Evolutionary conservation across 2,329 filamentous ascomycete species (phyloP).

Genomic region (Penicillium sp.): DNA sequence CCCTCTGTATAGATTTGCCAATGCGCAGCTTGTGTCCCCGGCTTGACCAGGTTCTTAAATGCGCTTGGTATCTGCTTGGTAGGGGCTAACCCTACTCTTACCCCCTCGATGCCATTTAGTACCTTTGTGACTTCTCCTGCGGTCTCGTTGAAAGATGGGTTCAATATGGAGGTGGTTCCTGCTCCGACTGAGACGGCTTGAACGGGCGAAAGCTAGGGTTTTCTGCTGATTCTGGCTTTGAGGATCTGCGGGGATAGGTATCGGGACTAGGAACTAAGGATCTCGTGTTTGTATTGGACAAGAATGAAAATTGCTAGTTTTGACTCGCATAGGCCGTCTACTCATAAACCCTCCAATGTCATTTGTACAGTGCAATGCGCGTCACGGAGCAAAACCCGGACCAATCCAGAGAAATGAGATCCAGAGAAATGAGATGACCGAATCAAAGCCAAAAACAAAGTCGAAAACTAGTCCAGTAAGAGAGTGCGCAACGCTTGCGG

Average conservation of each 20-base stretch:
- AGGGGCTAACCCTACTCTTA: not conserved
- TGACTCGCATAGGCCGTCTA: not conserved
- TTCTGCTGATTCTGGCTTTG: not conserved
- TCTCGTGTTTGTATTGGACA: not conserved
- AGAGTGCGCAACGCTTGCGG: not conserved
- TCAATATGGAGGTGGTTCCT: not conserved
- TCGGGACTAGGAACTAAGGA: not conserved
- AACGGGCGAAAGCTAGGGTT: not conserved
- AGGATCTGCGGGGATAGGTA: not conserved
- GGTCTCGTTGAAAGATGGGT: not conserved
- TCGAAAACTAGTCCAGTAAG: not conserved
- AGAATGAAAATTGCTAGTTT: not conserved
- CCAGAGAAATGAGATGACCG: not conserved
- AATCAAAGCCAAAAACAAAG: not conserved
- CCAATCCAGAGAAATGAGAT: too few species aligned
- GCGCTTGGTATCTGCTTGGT: slow-evolving; percentile 18
- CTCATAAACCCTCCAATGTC: not conserved
- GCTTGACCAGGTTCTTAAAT: slow-evolving; percentile 11
- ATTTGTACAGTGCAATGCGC: slow-evolving; percentile 5
- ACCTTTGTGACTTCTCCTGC: not conserved
- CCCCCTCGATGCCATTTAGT: not conserved
- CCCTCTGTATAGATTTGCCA: slow-evolving; percentile 19
- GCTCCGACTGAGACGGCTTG: not conserved
- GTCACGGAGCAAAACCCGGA: not conserved
- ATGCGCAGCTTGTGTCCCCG: slow-evolving; percentile 22